Evolutionary conservation across 345 rosid species (phyloP).

Genomic region (Conringia planisiliqua): DNA sequence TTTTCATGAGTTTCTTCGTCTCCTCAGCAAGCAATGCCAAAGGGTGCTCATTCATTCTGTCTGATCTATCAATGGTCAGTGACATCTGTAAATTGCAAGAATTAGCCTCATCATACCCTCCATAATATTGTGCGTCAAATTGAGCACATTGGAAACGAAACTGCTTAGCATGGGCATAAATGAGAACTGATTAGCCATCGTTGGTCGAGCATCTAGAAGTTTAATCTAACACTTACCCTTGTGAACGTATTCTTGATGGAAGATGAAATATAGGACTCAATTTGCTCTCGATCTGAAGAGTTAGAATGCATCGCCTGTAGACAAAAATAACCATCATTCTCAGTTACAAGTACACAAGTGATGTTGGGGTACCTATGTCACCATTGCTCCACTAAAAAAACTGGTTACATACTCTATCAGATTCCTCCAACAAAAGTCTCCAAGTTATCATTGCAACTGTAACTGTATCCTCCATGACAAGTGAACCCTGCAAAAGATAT

Average conservation of each 20-base stretch:
- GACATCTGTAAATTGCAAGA: conserved; percentile 50
- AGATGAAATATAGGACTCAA: conserved; percentile 74
- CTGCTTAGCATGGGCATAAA: not conserved
- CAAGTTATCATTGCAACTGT: conserved; percentile 79
- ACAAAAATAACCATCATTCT: conserved; percentile 23
- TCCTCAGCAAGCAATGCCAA: conserved; percentile 90
- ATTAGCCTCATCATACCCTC: conserved; percentile 16
- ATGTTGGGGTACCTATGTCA: conserved; percentile 9
- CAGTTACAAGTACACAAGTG: conserved; percentile 18
- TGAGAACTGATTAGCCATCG: not conserved
- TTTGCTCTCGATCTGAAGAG: conserved; percentile 75
- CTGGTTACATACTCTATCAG: conserved; percentile 59
- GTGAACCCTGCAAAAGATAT: conserved; percentile 50
- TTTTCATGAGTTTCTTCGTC: conserved; percentile 66
- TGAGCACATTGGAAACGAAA: not conserved
- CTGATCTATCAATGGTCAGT: conserved; percentile 65
- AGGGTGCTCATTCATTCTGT: conserved; percentile 60
- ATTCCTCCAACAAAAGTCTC: conserved; percentile 88
- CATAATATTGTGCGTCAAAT: conserved; percentile 1
- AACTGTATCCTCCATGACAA: conserved; percentile 69
- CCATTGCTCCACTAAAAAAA: conserved; percentile 2
- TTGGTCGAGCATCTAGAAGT: not conserved
- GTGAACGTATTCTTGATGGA: conserved; percentile 77
- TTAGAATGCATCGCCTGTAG: conserved; percentile 63
- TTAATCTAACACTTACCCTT: conserved; percentile 50